These are phyloP conservation scores for Russula emetica DNA, from an alignment of 768 basidiomycete genomes.

Conservation along the genomic window DNA sequence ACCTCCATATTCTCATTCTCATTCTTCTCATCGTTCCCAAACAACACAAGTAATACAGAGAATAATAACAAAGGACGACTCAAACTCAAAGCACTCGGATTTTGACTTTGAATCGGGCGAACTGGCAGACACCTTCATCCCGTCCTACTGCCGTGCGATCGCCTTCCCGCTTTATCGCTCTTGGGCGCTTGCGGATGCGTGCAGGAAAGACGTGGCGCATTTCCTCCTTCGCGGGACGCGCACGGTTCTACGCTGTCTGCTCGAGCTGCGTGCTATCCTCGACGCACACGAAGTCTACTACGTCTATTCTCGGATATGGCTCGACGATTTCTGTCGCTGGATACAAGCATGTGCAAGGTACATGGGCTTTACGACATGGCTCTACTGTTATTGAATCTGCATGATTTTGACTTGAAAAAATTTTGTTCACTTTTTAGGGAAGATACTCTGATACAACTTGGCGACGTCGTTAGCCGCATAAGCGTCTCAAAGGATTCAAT, in stretches of 20 bases:
- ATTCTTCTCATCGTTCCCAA: not conserved
- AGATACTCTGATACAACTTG: conserved; percentile 46
- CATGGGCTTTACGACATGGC: not conserved
- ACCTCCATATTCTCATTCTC: conserved; percentile 34
- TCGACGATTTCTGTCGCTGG: conserved; percentile 86
- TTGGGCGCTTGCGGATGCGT: conserved; percentile 65
- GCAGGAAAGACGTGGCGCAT: conserved; percentile 57
- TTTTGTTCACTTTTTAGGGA: conserved; percentile 44
- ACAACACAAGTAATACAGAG: not conserved
- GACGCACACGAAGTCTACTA: conserved; percentile 85
- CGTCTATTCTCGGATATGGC: conserved; percentile 83
- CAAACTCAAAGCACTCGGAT: no score
- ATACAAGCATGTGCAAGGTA: conserved; percentile 65
- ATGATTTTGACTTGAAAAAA: not conserved
- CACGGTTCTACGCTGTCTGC: conserved; percentile 55
- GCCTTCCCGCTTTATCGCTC: conserved; percentile 79
- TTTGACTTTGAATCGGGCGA: conserved; percentile 29
- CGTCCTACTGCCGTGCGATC: conserved; percentile 71
- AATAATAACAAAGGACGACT: not conserved
- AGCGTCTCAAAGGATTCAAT: conserved; percentile 50
- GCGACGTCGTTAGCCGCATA: conserved; percentile 38
- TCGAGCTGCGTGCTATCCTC: conserved; percentile 68
- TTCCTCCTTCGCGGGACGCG: conserved; percentile 60
- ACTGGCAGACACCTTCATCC: conserved; percentile 47
- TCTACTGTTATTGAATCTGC: not conserved